Conservation (phyloP, 495 filamentous ascomycete genomes). For the Neurospora sp. region DNA sequence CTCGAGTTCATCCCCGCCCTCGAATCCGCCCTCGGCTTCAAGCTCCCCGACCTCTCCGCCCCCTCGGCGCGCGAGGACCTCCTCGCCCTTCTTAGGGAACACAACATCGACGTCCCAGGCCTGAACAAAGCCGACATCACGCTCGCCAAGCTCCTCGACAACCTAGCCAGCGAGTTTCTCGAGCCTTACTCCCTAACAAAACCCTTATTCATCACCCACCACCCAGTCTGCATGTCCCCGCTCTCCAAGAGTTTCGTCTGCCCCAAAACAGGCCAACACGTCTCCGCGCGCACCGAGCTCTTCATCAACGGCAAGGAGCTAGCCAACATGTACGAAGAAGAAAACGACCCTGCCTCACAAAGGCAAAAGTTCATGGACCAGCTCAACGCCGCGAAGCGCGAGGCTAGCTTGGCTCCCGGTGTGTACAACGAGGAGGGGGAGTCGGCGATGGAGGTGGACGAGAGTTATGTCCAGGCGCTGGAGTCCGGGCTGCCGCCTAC, state of each 20-base stretch:
- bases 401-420: slow-evolving; percentile 7
- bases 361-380: slow-evolving; percentile 65
- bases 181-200: slow-evolving; percentile 53
- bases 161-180: slow-evolving; percentile 64
- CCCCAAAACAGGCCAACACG: slow-evolving; percentile 49
- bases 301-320: slow-evolving; percentile 74
- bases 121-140: slow-evolving; percentile 42
- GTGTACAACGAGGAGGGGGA: not conserved
- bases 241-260: slow-evolving; percentile 75
- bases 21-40: slow-evolving; percentile 50
- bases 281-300: slow-evolving; percentile 75
- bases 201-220: slow-evolving; percentile 87
- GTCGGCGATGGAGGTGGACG: slow-evolving; percentile 48
- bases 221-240: slow-evolving; percentile 84
- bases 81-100: slow-evolving; percentile 39
- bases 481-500: slow-evolving; percentile 87
- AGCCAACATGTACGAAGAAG: slow-evolving; percentile 95
- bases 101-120: slow-evolving; percentile 37
- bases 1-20: slow-evolving; percentile 79
- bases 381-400: slow-evolving; percentile 23
- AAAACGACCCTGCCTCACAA: slow-evolving; percentile 87
- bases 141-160: slow-evolving; percentile 76
- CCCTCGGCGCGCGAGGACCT: slow-evolving; percentile 47
- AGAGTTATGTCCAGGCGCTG: slow-evolving; percentile 72
- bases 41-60: slow-evolving; percentile 57